Evolutionary conservation across 23 red algal species (phyloP).

Genomic region (Rhodosorus marinus): DNA sequence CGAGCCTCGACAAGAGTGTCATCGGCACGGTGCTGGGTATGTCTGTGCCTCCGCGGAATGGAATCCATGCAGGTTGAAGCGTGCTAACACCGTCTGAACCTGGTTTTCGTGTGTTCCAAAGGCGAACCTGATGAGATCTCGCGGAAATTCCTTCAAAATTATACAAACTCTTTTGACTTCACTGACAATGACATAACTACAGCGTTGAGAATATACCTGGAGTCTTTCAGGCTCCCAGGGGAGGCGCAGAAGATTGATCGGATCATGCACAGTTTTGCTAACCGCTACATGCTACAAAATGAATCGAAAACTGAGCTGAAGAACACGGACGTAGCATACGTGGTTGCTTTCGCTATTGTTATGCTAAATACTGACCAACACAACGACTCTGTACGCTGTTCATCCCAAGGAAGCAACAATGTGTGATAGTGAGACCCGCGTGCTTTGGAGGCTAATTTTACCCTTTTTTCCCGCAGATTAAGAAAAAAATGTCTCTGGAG

Average conservation of each 20-base stretch:
- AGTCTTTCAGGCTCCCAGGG: constrained; percentile 90
- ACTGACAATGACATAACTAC: constrained; percentile 26
- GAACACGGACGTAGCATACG: constrained; percentile 66
- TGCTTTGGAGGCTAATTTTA: too few relatives aligned
- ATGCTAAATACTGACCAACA: constrained; percentile 99
- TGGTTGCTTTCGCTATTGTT: constrained; percentile 69
- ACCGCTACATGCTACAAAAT: constrained; percentile 55
- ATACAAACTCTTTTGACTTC: constrained; percentile 58
- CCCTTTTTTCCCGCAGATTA: too few relatives aligned
- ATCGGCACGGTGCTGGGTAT: not conserved
- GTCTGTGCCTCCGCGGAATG: too few relatives aligned
- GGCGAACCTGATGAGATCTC: constrained; percentile 78
- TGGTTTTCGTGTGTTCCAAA: too few relatives aligned
- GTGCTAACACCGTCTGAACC: too few relatives aligned
- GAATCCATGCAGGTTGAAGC: too few relatives aligned
- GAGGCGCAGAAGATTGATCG: constrained; percentile 97
- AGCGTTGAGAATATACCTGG: constrained; percentile 68
- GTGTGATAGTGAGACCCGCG: too few relatives aligned
- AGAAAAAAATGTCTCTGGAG: constrained; percentile 84
- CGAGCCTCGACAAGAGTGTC: not conserved
- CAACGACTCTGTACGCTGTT: constrained; percentile 54
- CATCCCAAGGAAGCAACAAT: too few relatives aligned
- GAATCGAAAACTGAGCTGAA: constrained; percentile 23
- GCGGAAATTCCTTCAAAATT: constrained; percentile 24
- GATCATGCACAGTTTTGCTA: constrained; percentile 87